Percentiles rank a stretch among this genome's conserved stretches.
phyloP scores from a whole-genome alignment of 2,329 filamentous ascomycete species.

The Achaetomium macrosporum region DNA sequence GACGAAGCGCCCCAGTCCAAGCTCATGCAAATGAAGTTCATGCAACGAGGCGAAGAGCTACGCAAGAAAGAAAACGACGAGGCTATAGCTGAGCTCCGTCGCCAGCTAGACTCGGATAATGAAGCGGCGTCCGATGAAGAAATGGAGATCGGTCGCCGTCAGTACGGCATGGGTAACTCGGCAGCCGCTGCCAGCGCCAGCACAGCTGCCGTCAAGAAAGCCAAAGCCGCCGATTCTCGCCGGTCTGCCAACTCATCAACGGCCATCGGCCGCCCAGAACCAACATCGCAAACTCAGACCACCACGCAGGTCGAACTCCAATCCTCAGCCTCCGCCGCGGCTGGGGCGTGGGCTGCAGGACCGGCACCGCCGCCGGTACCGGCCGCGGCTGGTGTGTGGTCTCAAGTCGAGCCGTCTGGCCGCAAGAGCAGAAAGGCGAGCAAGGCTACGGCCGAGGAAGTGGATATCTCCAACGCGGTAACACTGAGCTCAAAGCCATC shows the following conservation, averaged over 20 bases:
- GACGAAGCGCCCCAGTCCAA: constrained; percentile 56
- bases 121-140: constrained; percentile 47
- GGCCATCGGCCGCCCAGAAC: not conserved
- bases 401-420: constrained; percentile 31
- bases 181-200: constrained; percentile 10
- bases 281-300: not conserved
- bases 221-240: constrained; percentile 24
- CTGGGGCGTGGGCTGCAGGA: constrained; percentile 37
- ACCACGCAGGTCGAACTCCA: not conserved
- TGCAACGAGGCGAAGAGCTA: constrained; percentile 79
- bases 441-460: constrained; percentile 31
- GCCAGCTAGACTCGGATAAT: constrained; percentile 63
- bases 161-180: constrained; percentile 51
- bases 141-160: constrained; percentile 61
- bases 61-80: constrained; percentile 77
- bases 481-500: constrained; percentile 23
- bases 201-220: constrained; percentile 26
- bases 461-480: constrained; percentile 37
- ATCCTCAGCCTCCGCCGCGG: constrained; percentile 18
- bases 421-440: constrained; percentile 36
- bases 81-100: constrained; percentile 61
- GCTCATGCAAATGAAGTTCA: constrained; percentile 84
- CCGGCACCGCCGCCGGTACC: constrained; percentile 13
- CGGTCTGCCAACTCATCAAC: constrained; percentile 19
- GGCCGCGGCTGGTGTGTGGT: constrained; percentile 37